Evolutionary conservation across 768 basidiomycete genomes (phyloP), one percentile per base, ranked within the genome.

Genomic region (Russula sp.): DNA sequence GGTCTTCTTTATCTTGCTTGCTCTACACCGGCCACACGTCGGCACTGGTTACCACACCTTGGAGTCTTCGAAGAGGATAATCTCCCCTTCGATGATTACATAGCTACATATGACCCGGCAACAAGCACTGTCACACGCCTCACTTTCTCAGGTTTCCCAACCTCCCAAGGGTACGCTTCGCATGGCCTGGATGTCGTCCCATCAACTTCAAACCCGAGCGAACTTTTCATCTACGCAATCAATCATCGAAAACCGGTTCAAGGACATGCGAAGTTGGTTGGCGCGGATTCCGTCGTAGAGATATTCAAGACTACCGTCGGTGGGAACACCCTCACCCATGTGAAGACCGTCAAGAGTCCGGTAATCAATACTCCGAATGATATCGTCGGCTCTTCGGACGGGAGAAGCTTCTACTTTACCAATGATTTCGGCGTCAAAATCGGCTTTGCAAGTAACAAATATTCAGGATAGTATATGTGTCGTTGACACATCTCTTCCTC

Each of bases 231-330:
- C 16, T 89, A 87, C 67, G 74, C 86, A n/a, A 75, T 90, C 65
- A 90, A 90, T 69, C 87, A 90, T 69, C 82, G 85, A 35, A 75
- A 73, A 20, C 87, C 86, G 0, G 59, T 75, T 2, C 71, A 71
- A 16, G 75, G 71, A 13, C 69, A 74, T 25, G 72, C 81, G 1
- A 66, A 60, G 7, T 65, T 69, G 14, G 76, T 79, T 6, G 89
- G 88, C n/a, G 86, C 88, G 1, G 83, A 90, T 69, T 87, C 87
- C 1, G 80, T 76, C 56, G 73, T 91, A 25, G 88, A 91, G 69
- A 76, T 91, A 22, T 89, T 90, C 70, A 79, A 78, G 67, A 84
- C 82, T 1, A 71, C 64, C 0, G 63, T 79, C 2, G 80, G 81
- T 13, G 73, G 76, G 56, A 67, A 71, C 25, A 74, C 68, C 1